phyloP scores from a whole-genome alignment of 2,329 filamentous ascomycete genomes.

The Exophiala viscosa region DNA sequence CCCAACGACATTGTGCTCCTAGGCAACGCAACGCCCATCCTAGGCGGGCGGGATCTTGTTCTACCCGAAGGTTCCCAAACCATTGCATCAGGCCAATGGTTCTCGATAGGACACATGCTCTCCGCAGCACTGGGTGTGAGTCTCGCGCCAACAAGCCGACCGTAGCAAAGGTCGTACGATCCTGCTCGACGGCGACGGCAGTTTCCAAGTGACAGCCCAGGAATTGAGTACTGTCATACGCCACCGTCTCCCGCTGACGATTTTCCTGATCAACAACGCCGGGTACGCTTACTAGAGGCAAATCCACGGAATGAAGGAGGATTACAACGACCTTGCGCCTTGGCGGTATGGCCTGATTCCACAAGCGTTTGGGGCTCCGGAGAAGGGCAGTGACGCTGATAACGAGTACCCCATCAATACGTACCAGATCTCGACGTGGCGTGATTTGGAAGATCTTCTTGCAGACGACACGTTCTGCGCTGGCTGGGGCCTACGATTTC shows the following conservation, averaged over 20 bases:
- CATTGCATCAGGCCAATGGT: constrained; percentile 74
- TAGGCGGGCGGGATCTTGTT: constrained; percentile 80
- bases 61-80: constrained; percentile 76
- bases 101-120: constrained; percentile 63
- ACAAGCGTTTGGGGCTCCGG: constrained; percentile 61
- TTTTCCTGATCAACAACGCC: constrained; percentile 83
- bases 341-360: constrained; percentile 73
- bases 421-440: constrained; percentile 64
- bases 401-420: constrained; percentile 11
- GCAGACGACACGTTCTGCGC: constrained; percentile 59
- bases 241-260: constrained; percentile 68
- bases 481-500: constrained; percentile 57
- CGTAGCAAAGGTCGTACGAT: constrained; percentile 62
- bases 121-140: constrained; percentile 66
- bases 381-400: constrained; percentile 53
- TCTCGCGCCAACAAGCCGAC: constrained; percentile 53
- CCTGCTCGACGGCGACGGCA: constrained; percentile 84
- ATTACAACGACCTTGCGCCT: constrained; percentile 73
- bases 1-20: constrained; percentile 75
- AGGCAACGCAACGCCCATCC: constrained; percentile 83
- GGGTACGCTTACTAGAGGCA: constrained; percentile 86
- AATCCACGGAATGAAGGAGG: constrained; percentile 76
- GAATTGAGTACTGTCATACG: constrained; percentile 76
- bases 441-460: constrained; percentile 64
- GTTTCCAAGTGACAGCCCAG: constrained; percentile 78